These are phyloP conservation scores for Malassezia sp. DNA, from an alignment of 1,284 basidiomycete species.

Conservation along the genomic window DNA sequence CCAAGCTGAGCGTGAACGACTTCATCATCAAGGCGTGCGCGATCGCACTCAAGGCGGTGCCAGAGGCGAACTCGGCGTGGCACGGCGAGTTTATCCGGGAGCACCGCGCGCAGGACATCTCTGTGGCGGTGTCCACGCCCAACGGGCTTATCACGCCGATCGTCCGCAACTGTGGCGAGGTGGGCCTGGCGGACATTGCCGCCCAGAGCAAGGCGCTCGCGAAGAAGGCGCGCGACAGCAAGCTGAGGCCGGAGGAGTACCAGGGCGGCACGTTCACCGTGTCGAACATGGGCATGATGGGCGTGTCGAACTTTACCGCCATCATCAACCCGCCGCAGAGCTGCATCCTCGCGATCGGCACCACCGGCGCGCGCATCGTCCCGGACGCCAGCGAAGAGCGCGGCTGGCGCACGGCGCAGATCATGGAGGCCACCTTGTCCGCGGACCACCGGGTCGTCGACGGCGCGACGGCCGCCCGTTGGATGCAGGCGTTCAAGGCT, in stretches of 20 bases:
- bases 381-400: slow-evolving; percentile 72
- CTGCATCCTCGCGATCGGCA: slow-evolving; percentile 90
- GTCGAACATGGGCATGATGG: slow-evolving; percentile 98
- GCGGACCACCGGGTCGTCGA: slow-evolving; percentile 70
- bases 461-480: slow-evolving; percentile 52
- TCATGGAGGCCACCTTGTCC: slow-evolving; percentile 93
- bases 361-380: slow-evolving; percentile 73
- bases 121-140: slow-evolving; percentile 89
- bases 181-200: slow-evolving; percentile 85
- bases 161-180: slow-evolving; percentile 78
- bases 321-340: slow-evolving; percentile 99
- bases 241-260: slow-evolving; percentile 89
- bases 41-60: slow-evolving; percentile 82
- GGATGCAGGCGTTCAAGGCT: slow-evolving; percentile 79
- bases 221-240: slow-evolving; percentile 88
- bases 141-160: slow-evolving; percentile 96
- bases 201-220: slow-evolving; percentile 83
- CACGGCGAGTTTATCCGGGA: slow-evolving; percentile 87
- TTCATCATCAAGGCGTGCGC: slow-evolving; percentile 92
- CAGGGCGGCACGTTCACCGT: slow-evolving; percentile 97
- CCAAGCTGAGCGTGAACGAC: slow-evolving; percentile 92
- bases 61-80: slow-evolving; percentile 97
- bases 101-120: slow-evolving; percentile 96
- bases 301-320: slow-evolving; percentile 80
- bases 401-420: slow-evolving; percentile 56